Percentiles rank a stretch among this genome's conserved stretches.
Evolutionary conservation across 169 alveolate species (phyloP).

Genomic region (Plasmodium vinckei): DNA sequence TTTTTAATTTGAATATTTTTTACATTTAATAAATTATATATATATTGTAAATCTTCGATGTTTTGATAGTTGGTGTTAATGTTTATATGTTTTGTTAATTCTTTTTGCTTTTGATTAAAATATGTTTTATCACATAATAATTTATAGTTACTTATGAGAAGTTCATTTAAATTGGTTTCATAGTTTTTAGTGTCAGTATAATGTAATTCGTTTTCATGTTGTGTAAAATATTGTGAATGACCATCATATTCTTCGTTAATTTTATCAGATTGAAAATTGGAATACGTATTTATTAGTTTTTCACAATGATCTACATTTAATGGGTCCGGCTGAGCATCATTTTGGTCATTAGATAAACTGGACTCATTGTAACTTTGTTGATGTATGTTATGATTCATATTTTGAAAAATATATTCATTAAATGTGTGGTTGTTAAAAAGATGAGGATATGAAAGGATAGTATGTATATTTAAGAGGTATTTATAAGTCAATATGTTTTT

Average conservation of each 20-base stretch:
- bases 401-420: conserved; percentile 41
- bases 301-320: no score
- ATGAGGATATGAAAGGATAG: conserved; percentile 43
- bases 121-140: conserved; percentile 6
- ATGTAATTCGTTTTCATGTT: neutral
- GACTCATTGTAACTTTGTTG: no score
- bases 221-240: neutral
- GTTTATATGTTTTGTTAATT: neutral
- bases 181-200: neutral
- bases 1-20: conserved; percentile 41
- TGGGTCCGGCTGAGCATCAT: no score
- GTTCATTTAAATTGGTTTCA: conserved; percentile 37
- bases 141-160: conserved; percentile 23
- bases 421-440: conserved; percentile 32
- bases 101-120: neutral
- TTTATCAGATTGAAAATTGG: neutral
- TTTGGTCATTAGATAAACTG: no score
- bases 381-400: neutral
- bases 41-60: conserved; percentile 20
- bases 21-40: conserved; percentile 44
- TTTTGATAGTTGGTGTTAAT: conserved; percentile 5
- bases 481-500: conserved; percentile 58
- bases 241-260: neutral
- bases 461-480: conserved; percentile 54
- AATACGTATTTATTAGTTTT: no score